Evolutionary conservation across 2,329 filamentous ascomycete species (phyloP).

Genomic region (Colletotrichum spinosum): DNA sequence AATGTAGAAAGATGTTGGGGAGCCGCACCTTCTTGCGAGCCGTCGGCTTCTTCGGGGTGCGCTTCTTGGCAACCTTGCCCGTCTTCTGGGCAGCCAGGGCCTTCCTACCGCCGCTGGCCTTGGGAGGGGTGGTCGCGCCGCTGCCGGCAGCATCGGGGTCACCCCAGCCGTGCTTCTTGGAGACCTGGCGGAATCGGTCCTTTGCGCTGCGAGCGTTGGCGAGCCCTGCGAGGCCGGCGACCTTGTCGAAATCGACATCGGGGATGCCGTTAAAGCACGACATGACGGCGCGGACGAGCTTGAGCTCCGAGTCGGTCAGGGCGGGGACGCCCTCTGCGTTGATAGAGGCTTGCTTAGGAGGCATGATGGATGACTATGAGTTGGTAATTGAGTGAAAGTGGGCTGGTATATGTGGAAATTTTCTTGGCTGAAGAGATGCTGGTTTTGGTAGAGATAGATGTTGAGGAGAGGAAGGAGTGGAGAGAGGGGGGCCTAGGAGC

Average conservation of each 20-base stretch:
- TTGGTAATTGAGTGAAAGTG: background rate
- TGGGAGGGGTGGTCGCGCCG: constrained; percentile 43
- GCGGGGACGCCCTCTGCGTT: constrained; percentile 38
- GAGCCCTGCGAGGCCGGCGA: constrained; percentile 50
- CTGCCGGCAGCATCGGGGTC: constrained; percentile 36
- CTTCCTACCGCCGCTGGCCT: constrained; percentile 39
- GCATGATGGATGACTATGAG: background rate
- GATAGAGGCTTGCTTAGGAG: constrained; percentile 38
- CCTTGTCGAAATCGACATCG: constrained; percentile 54
- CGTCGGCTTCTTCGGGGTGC: constrained; percentile 39
- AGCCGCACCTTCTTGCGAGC: constrained; percentile 43
- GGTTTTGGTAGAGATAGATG: no score
- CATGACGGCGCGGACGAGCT: constrained; percentile 52
- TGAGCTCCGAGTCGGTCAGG: constrained; percentile 50
- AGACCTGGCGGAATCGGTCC: constrained; percentile 55
- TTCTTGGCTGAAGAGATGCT: no score
- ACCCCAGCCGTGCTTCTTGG: constrained; percentile 54
- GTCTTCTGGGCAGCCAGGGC: constrained; percentile 38
- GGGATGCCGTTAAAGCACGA: constrained; percentile 53
- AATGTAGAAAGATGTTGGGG: background rate
- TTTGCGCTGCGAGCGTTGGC: constrained; percentile 54
- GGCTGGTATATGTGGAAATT: no score
- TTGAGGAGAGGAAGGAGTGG: no score
- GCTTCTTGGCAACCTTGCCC: constrained; percentile 48
- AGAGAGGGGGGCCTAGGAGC: no score